Percentiles rank a stretch among this genome's conserved stretches.
Evolutionary conservation across 768 basidiomycete species (phyloP).

Genomic region (Podaxis rugospora): DNA sequence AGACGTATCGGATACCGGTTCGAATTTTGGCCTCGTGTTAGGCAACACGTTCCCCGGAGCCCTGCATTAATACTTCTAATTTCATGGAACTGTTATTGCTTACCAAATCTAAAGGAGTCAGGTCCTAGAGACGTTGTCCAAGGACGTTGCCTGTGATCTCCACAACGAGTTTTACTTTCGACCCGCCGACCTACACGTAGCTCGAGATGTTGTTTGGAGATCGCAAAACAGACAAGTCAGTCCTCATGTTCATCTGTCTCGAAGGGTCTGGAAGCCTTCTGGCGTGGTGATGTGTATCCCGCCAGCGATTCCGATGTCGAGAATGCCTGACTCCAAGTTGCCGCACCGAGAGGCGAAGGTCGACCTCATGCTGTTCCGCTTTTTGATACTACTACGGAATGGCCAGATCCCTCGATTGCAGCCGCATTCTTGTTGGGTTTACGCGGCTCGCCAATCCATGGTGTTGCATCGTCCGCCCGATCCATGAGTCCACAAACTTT

Average conservation of each 20-base stretch:
- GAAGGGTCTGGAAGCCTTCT: background rate
- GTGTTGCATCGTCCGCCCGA: background rate
- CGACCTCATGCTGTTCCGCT: background rate
- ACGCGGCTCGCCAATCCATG: background rate
- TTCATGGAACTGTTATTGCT: background rate
- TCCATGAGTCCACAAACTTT: background rate
- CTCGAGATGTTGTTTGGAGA: background rate
- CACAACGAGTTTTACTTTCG: background rate
- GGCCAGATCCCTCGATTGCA: background rate
- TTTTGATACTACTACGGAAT: background rate
- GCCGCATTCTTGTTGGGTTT: background rate
- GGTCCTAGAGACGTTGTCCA: background rate
- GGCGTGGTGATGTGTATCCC: background rate
- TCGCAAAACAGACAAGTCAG: background rate
- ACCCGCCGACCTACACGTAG: background rate
- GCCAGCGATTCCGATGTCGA: background rate
- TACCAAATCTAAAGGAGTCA: background rate
- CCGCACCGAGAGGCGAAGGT: background rate
- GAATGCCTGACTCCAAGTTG: background rate
- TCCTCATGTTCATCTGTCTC: background rate
- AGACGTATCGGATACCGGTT: conserved; percentile 5
- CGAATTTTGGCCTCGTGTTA: background rate
- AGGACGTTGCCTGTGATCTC: background rate
- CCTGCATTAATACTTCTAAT: background rate
- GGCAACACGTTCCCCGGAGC: background rate